Base-by-base conservation (phyloP, 2,329 filamentous ascomycete genomes). In the Rhinocladiella similis region DNA sequence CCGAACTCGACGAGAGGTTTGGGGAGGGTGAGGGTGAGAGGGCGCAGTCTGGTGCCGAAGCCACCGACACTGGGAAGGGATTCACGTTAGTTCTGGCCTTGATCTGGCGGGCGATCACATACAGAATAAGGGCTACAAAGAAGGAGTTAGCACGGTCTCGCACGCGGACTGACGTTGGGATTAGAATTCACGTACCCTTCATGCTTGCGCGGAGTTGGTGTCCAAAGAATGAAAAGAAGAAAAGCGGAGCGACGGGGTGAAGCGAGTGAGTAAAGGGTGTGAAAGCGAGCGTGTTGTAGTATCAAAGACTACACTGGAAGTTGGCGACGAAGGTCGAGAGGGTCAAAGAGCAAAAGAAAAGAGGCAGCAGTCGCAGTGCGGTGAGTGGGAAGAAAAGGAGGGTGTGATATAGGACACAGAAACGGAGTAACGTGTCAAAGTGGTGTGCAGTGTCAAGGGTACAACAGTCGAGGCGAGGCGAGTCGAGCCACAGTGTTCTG, bases 1-100 rank as follows among this genome's bases (percentile, higher is more conserved):
- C 86, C 91, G 72, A 99, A 99, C 79, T 99, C 93, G 70, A 99
- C 94, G 66, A 99, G 84, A 65, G 94, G 93, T 78, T 97, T 99
- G 61, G 93, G 93, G 66, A 97, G 89, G 50, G 94, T 97, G 72
- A 99, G 86, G 68, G 93, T 99, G 72, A 97, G 85, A 81, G 93
- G 93, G 73, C 93, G 90, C 71, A 99, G 88, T 78, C 93, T 92
- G 76, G 93, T 99, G 80, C 93, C 93, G 77, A 97, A 99, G 76
- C 93, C 94, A 80, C 94, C 94, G 77, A 97, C 94, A 73, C 97
- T 92, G 88, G 96, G 97, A 73, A 88, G 80, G 92, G 91, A 71
- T 63, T 3, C 29, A 33, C 3, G 5, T 50, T 66, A 62, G 59
- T 55, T 9, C 29, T 33, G 29, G 10, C 29, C 29, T 12, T 3